Base-by-base conservation (phyloP, 164 flowering plant genomes). In the Euptelea pleiosperma region DNA sequence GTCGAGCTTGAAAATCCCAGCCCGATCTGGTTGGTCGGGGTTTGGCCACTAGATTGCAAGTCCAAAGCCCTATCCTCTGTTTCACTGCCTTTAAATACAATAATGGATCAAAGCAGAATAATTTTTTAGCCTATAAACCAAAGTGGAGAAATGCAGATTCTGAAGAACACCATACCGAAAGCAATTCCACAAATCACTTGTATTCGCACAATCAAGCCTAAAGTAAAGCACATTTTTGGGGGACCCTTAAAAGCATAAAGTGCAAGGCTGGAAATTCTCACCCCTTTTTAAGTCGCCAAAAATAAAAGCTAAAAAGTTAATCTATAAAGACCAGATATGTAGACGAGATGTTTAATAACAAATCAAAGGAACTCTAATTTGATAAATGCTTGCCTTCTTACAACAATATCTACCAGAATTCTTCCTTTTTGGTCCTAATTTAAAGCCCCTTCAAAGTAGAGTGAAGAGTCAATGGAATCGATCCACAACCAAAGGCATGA, bases 401-500 rank as follows among this genome's bases (percentile, higher is more conserved):
- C n/a, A n/a, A n/a, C n/a, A n/a, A n/a, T n/a, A n/a, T n/a, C n/a
- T n/a, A n/a, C n/a, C n/a, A n/a, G n/a, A n/a, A n/a, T n/a, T n/a
- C 5, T 14, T 12, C 14, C 30, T 28, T n/a, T 46, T 15, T 46
- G 14, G 22, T 46, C 3, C 16, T 26, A 46, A 46, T 24, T 46
- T 42, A 4, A 42, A 42, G 22, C 25, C 24, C 46, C 30, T 46
- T 46, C n/a, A 46, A 25, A 22, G 7, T 12, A 46, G 16, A 11
- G 30, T 9, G 51, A 15, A 46, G 51, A 25, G 11, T 11, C n/a
- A 45, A 45, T 45, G 28, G 10, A n/a, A 45, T n/a, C n/a, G 22
- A 44, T 44, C 26, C 5, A 45, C 30, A 24, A 46, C 51, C 24
- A 46, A n/a, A n/a, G n/a, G n/a, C n/a, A n/a, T n/a, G n/a, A n/a